Base-by-base conservation (phyloP, 2,329 filamentous ascomycete genomes). In the Beauveria pseudobassiana region DNA sequence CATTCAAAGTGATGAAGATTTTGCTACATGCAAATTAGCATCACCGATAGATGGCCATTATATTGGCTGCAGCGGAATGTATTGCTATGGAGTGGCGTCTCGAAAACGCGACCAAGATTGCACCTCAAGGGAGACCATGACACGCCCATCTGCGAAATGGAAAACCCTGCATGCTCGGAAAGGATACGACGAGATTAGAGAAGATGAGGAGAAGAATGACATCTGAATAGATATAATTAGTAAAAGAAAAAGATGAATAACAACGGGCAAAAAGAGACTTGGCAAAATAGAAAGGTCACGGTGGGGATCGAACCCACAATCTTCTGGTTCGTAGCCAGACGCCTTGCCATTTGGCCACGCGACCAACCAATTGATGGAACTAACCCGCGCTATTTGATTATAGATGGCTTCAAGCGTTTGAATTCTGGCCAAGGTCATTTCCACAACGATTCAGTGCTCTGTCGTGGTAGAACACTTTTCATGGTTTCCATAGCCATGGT, bases 291-390 rank as follows among this genome's bases (percentile, higher is more conserved):
- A 43, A n/a, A 62, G 59, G 59, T 62, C 59, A 62, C 59, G 59
- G 59, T 62, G 59, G 59, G 59, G 59, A 62, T 62, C 59, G 59
- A 62, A 62, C 59, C 59, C 59, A 62, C 59, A 62, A 62, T 62
- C 59, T 62, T 62, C 59, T 59, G 61, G 61, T 59, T 63, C 61
- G 50, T 59, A 63, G 50, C 56, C 55, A 54, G 49, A 59, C 61
- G 59, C 59, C 59, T 62, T 62, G 59, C 59, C 59, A 62, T 62
- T 62, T 62, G 59, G 59, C 59, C 59, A 62, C 59, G 59, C 59
- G 59, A 62, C 59, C 59, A 38, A 43, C 30, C n/a, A 5, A 18
- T 42, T 58, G 1, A 50, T 58, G 26, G 2, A 2, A n/a, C n/a
- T 7, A 3, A 10, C 14, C 0, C 1, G 14, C 6, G 16, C 6